These are phyloP conservation scores for Neonectria punicea DNA, from an alignment of 2,329 filamentous ascomycete species.

Conservation along the genomic window DNA sequence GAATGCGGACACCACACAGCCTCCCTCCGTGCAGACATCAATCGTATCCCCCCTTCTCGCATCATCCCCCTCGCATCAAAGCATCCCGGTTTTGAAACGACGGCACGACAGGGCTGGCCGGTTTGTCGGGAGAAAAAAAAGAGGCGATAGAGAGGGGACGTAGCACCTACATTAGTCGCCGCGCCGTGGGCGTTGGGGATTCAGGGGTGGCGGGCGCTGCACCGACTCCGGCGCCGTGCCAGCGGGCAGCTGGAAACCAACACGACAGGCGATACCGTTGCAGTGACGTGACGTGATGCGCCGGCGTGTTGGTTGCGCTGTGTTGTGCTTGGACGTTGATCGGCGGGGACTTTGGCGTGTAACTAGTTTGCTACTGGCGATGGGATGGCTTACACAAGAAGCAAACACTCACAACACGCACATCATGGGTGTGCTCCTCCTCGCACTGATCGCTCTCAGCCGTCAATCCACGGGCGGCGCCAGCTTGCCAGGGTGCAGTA, in stretches of 20 bases:
- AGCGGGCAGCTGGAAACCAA: background rate
- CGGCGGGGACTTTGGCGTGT: background rate
- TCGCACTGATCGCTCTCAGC: background rate
- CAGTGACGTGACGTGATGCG: background rate
- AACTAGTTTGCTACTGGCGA: background rate
- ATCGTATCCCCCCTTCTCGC: background rate
- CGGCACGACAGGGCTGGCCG: constrained; percentile 21
- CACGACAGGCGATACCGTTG: background rate
- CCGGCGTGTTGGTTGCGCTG: background rate
- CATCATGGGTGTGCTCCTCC: no score
- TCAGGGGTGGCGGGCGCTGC: constrained; percentile 7
- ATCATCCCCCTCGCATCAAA: background rate
- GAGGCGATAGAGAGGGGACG: background rate
- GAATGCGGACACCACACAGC: background rate
- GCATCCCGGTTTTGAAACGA: constrained; percentile 18
- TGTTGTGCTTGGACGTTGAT: background rate
- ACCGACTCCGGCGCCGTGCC: background rate
- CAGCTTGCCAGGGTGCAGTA: background rate
- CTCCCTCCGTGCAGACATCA: background rate
- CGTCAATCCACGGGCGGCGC: background rate
- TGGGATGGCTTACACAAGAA: no score
- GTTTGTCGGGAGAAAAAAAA: constrained; percentile 14
- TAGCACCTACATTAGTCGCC: background rate
- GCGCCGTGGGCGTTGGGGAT: constrained; percentile 1
- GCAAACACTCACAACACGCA: no score